These are phyloP conservation scores for Cryptococcus sp. DNA, from an alignment of 1,284 basidiomycete species.

Conservation along the genomic window DNA sequence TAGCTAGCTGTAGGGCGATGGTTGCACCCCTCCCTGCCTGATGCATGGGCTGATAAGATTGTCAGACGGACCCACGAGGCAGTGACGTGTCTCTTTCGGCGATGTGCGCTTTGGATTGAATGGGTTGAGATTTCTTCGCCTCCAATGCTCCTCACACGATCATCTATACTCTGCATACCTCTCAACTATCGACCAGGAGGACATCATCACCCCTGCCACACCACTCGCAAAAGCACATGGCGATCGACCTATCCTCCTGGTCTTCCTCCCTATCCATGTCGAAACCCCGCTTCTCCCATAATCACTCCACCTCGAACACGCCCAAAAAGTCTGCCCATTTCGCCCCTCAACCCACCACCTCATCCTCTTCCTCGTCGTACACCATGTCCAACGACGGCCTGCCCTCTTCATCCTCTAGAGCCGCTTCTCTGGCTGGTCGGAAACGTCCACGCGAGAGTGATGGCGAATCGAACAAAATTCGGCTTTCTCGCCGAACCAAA, in stretches of 20 bases:
- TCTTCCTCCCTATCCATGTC: slow-evolving; percentile 7
- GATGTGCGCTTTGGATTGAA: no score
- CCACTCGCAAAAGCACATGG: slow-evolving; percentile 6
- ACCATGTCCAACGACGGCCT: slow-evolving; percentile 16
- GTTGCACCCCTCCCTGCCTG: no score
- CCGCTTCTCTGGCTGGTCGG: slow-evolving; percentile 35
- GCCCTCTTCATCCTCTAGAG: slow-evolving; percentile 18
- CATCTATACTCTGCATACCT: not conserved
- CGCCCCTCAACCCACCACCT: not conserved
- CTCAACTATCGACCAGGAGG: slow-evolving; percentile 3
- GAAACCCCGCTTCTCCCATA: slow-evolving; percentile 7
- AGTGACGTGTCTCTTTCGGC: slow-evolving; percentile 3
- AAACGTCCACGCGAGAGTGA: slow-evolving; percentile 41
- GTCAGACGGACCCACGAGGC: no score
- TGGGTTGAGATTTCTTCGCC: slow-evolving; percentile 1
- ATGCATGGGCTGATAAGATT: no score
- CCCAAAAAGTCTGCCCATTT: no score
- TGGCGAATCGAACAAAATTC: slow-evolving; percentile 15
- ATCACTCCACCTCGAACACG: slow-evolving; percentile 4
- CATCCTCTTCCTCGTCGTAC: slow-evolving; percentile 7
- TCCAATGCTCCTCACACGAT: slow-evolving; percentile 2
- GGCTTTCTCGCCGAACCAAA: slow-evolving; percentile 34
- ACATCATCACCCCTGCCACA: not conserved
- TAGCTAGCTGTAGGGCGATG: no score
- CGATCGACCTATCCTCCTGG: slow-evolving; percentile 11